Evolutionary conservation across 352 stramenopile species (phyloP).

Genomic region (Pythium phragmitis): DNA sequence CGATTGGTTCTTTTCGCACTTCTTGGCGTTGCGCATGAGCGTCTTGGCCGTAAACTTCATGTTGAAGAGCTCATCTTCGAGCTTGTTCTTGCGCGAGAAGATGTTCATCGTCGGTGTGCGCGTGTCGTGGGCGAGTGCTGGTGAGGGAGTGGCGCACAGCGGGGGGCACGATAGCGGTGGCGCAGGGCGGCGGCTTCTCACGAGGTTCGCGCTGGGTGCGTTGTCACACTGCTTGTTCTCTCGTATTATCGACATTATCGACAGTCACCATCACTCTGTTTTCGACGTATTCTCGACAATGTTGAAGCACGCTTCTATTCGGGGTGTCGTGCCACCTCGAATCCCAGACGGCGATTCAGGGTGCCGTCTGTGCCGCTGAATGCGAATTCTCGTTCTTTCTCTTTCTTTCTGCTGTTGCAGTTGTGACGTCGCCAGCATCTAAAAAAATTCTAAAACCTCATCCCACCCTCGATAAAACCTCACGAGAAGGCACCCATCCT

Average conservation of each 20-base stretch:
- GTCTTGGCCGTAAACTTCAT: constrained; percentile 90
- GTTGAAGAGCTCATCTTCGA: constrained; percentile 89
- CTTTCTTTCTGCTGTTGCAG: constrained; percentile 8
- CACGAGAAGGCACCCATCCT: neutral
- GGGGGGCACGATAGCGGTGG: neutral
- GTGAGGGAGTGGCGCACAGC: neutral
- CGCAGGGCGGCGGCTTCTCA: neutral
- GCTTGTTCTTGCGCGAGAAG: constrained; percentile 82
- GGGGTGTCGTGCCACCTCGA: neutral
- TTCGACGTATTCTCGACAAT: constrained; percentile 22
- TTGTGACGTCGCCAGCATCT: constrained; percentile 8
- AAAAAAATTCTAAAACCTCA: constrained; percentile 20
- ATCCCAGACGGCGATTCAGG: too few species aligned
- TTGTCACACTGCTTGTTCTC: neutral
- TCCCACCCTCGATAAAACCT: constrained; percentile 17
- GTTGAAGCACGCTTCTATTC: constrained; percentile 16
- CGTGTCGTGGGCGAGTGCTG: neutral
- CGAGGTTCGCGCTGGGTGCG: constrained; percentile 2
- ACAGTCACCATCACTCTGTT: constrained; percentile 17
- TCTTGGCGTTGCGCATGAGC: constrained; percentile 92
- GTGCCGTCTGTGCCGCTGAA: constrained; percentile 13
- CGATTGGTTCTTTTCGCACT: constrained; percentile 98
- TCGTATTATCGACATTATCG: constrained; percentile 13
- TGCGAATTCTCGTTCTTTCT: constrained; percentile 17
- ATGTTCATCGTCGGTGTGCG: constrained; percentile 59